Evolutionary conservation across 2,329 filamentous ascomycete species (phyloP), one percentile per base, ranked within the genome.

Genomic region (Claviceps monticola): DNA sequence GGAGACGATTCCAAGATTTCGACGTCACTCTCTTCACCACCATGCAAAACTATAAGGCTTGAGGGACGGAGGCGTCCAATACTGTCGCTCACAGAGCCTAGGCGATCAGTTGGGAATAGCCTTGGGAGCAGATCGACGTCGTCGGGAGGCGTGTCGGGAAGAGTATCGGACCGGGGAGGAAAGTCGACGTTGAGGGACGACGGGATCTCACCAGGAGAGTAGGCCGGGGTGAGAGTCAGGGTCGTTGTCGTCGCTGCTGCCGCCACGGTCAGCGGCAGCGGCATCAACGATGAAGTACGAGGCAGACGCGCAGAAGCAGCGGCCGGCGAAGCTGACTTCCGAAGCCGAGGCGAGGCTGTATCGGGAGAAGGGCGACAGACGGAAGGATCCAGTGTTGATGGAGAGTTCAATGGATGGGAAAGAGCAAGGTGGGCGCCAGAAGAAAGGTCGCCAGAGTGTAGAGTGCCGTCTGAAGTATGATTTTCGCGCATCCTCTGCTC

Each of bases 201-300:
- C 13, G 51, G 45, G 17, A 26, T 36, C 34, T 54, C 53, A 23
- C 45, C 34, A 17, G 48, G 41, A 19, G 48, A 49, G 19, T 51
- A 55, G 11, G 42, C 44, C 26, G 51, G 53, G 13, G 53, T 51
- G 6, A 45, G 41, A 13, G 49, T 38, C 17, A 53, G n/a, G 26
- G 50, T n/a, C 41, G 53, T 54, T 43, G 50, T 55, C 49, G 54
- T 56, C 46, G 52, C 53, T 54, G 55, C 53, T 46, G 51, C 53
- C 51, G 53, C 54, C 23, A 49, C 46, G 41, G 45, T 26, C n/a
- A 49, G 62, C 56, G 65, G 62, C 38, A 69, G 64, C 44, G 70
- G 68, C n/a, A 72, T 61, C 50, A 74, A 64, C 45, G 72, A 73
- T 36, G 71, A 72, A 26, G 65, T 68, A 55, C 70, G 68, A 47